A percentile compares a stretch with the other conserved stretches of the same genome.
Conservation (phyloP, 1,284 basidiomycete species). For the Cutaneotrichosporon sp. region DNA sequence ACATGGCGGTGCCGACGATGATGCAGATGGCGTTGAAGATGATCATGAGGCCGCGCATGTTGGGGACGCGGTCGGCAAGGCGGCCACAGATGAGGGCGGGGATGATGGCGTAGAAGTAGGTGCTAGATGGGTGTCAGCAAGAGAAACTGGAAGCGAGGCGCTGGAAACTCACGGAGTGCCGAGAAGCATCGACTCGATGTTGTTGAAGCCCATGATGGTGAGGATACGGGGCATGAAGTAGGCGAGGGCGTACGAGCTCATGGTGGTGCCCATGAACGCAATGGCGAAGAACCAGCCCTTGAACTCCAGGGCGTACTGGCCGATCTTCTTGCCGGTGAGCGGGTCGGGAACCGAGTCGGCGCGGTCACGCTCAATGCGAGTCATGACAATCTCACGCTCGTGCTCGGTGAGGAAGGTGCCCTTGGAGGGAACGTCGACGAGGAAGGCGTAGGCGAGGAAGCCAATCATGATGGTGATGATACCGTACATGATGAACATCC, state of each 20-base stretch:
- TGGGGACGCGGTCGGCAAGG: constrained; percentile 44
- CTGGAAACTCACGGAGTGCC: constrained; percentile 41
- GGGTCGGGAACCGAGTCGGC: constrained; percentile 52
- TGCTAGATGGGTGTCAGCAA: constrained; percentile 14
- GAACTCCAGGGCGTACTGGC: constrained; percentile 45
- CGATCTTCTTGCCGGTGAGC: constrained; percentile 45
- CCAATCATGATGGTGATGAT: constrained; percentile 10
- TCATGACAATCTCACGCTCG: constrained; percentile 19
- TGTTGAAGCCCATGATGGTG: constrained; percentile 36
- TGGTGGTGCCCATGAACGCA: constrained; percentile 45
- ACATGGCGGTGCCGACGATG: constrained; percentile 21
- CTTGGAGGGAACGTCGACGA: constrained; percentile 21
- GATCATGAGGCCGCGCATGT: constrained; percentile 13
- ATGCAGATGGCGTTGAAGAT: constrained; percentile 16
- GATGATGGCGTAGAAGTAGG: constrained; percentile 50
- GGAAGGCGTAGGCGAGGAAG: constrained; percentile 1
- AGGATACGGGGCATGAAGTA: constrained; percentile 56
- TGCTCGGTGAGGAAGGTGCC: constrained; percentile 17
- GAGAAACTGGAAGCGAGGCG: neutral
- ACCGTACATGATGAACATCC: constrained; percentile 18
- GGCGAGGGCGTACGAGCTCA: constrained; percentile 25
- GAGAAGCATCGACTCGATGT: constrained; percentile 36
- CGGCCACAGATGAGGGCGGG: constrained; percentile 45
- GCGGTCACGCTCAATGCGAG: constrained; percentile 22
- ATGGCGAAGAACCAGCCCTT: constrained; percentile 56